Base-by-base conservation (phyloP, 2,329 filamentous ascomycete species). In the Penicillium sumatraense region DNA sequence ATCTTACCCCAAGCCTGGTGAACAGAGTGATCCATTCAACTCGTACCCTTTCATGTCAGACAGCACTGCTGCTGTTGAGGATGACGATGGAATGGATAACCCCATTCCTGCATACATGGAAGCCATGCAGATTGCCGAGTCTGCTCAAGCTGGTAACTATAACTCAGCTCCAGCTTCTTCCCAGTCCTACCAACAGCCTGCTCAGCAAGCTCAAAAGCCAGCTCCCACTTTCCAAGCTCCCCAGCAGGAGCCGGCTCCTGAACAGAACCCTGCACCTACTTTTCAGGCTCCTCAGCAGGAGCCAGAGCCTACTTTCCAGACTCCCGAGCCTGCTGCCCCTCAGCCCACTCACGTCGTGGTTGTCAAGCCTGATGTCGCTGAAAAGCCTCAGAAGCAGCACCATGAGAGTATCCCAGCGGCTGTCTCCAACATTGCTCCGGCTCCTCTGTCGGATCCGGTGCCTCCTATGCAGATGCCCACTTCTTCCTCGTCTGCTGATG, bases 41-140 rank as follows among this genome's bases (percentile, higher is more conserved):
- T 56, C 45, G 18, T 66, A 56, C 51, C 62, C 62, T 11, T 65
- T 65, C 49, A 53, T 57, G 38, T 20, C 58, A 1, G 59, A 51
- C 16, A 41, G 36, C 9, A 61, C 57, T 11, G 41, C 14, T 9
- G 41, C 53, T 5, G 33, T 51, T 5, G 60, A 57, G 6, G 54
- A 51, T 26, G 57, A 58, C 18, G 56, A 60, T 16, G 51, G 55
- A 21, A 51, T 66, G 20, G 55, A 49, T 13, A 55, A 61, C 44
- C 51, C 59, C 13, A 33, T 60, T 3, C 54, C 60, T 10, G 55
- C 53, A 1, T 61, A 59, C 7, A 53, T 63, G 54, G 54, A 53
- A 3, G 63, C 55, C 5, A 50, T 62, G 57, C 11, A 57, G 11
- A 36, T 54, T 14, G 61, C 55, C 5, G 23, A 62, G 21, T 18